Base-by-base conservation (phyloP, 2,329 filamentous ascomycete genomes). In the Mycosphaerella sp. region DNA sequence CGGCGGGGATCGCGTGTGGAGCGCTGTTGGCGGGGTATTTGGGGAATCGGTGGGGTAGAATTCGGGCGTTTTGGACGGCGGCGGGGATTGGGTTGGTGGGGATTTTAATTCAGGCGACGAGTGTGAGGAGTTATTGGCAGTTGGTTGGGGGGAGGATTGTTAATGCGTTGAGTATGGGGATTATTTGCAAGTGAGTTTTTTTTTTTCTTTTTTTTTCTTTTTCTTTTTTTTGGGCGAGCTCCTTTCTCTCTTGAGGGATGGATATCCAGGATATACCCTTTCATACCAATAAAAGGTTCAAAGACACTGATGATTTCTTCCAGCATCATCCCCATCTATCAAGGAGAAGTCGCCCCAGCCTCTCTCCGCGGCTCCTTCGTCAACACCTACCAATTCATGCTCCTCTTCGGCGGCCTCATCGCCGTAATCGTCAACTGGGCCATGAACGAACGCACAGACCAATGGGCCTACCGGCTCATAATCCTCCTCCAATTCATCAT, bases 251-350 rank as follows among this genome's bases (percentile, higher is more conserved):
- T 21, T 21, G 21, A 3, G 21, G 21, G 21, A 21, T 21, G 21
- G 21, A 2, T 21, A n/a, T n/a, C n/a, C n/a, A n/a, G 21, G 21
- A 21, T 21, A 21, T 21, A 21, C 3, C 21, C 3, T 21, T 21
- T 21, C 21, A 21, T 4, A 21, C 2, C 21, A 2, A 21, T 2
- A 21, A 4, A 36, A 36, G 21, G 9, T n/a, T 21, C 12, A 21
- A 21, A 21, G 21, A 21, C 1, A 21, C 21, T 21, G 21, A 21
- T 21, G 21, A n/a, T n/a, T n/a, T n/a, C n/a, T 41, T 10, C 29
- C 43, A 55, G 53, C 31, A 52, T 55, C 45, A 47, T 55, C 21
- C 53, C 53, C 9, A 55, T 55, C 53, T 55, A 52, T n/a, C 53
- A 51, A 38, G 38, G 43, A 29, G 53, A 55, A 40, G 44, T 55